Base-by-base conservation (phyloP, 2,329 filamentous ascomycete species). In the Monosporascus sp. region DNA sequence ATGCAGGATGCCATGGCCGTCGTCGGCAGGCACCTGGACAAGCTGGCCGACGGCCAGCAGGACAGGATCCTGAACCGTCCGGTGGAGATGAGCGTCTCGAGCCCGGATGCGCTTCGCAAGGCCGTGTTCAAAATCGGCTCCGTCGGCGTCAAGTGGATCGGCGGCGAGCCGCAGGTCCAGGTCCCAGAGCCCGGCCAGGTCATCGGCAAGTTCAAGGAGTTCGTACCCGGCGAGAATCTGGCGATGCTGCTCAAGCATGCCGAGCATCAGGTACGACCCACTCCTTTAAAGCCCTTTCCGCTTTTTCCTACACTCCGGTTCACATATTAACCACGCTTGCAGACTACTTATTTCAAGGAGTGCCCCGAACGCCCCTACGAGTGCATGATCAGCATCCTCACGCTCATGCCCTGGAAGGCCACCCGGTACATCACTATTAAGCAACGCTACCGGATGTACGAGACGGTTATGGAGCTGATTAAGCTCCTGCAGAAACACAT, bases 311-410 rank as follows among this genome's bases (percentile, higher is more conserved):
- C 45, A 8, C 36, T 20, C 48, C 18, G 49, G 17, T 22, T 52
- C 57, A 25, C 43, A 54, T 27, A 36, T 43, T 60, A 36, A 55
- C 45, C 9, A 41, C 41, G 27, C 27, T 38, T 22, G 15, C 41
- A 86, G 81, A 82, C 81, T 14, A 79, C 80, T 0, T 87, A 81
- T 62, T 77, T 80, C 8, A 77, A 74, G 53, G 76, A 83, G 25
- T 85, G 82, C 59, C 82, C 83, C 0, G 83, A 87, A 68, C 78
- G 85, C 15, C 79, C 83, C 2, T 87, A 80, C 52, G 85, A 88
- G 70, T 83, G 77, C 63, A 72, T 87, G 61, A 84, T 87, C 60
- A 85, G 81, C 64, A 86, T 80, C 1, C 64, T 84, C 38, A 77
- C 76, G 55, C 83, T 87, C 72, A 76, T 85, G 44, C 85, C 85